A percentile compares a stretch with the other conserved stretches of the same genome.
phyloP scores from a whole-genome alignment of 1,284 basidiomycete genomes.

The Trichosporon coremiiforme region DNA sequence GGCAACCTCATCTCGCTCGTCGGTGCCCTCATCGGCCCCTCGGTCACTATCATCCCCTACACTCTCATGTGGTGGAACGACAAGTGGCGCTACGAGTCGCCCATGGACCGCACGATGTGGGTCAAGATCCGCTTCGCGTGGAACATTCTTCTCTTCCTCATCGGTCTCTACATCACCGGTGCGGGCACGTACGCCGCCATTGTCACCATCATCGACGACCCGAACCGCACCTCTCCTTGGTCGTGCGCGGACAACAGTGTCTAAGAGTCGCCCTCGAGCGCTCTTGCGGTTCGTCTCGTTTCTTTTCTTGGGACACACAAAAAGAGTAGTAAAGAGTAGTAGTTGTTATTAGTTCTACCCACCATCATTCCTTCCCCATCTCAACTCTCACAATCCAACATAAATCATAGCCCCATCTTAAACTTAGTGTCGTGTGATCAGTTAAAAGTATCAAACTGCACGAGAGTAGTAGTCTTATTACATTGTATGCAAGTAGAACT shows the following conservation, averaged over 20 bases:
- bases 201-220: conserved; percentile 35
- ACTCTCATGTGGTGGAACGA: conserved; percentile 45
- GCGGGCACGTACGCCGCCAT: conserved; percentile 46
- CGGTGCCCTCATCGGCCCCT: conserved; percentile 38
- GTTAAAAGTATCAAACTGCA: conserved; percentile 14
- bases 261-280: no score
- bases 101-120: conserved; percentile 12
- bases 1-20: conserved; percentile 38
- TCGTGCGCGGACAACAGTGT: conserved; percentile 40
- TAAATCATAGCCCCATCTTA: not conserved
- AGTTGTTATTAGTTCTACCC: conserved; percentile 1
- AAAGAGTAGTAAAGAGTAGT: no score
- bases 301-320: not conserved
- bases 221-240: conserved; percentile 38
- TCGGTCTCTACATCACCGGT: conserved; percentile 39
- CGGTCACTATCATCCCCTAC: conserved; percentile 29
- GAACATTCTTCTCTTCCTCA: conserved; percentile 32
- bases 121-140: not conserved
- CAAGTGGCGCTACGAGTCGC: conserved; percentile 34
- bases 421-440: conserved; percentile 1
- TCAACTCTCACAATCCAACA: not conserved
- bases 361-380: not conserved
- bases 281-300: no score
- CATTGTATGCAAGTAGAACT: conserved; percentile 17
- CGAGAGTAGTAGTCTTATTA: conserved; percentile 15